Conservation (phyloP, 2,329 filamentous ascomycete genomes). For the Coniochaeta prunicola region DNA sequence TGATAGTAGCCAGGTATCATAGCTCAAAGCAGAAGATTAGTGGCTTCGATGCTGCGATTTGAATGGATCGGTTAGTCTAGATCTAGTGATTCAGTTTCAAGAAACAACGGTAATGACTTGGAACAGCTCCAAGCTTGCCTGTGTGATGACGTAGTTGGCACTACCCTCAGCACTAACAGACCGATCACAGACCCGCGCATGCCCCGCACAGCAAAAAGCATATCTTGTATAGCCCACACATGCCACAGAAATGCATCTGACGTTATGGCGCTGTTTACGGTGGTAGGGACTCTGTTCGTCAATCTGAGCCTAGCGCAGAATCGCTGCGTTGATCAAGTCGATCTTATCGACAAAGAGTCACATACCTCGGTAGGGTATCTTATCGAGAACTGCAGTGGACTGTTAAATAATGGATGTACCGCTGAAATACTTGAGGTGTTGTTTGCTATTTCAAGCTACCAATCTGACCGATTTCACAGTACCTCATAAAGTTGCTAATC, state of each 20-base stretch:
- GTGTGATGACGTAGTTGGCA: background rate
- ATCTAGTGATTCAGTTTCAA: background rate
- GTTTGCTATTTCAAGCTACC: background rate
- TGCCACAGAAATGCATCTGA: background rate
- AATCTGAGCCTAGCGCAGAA: background rate
- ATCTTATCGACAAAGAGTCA: background rate
- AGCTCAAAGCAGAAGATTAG: background rate
- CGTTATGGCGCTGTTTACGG: too few species aligned
- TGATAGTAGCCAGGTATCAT: background rate
- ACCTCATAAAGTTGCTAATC: background rate
- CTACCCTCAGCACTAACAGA: background rate
- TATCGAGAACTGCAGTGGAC: too few species aligned
- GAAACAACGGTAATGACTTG: background rate
- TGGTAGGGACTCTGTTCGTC: background rate
- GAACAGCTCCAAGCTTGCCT: background rate
- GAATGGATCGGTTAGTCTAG: background rate
- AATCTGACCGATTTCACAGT: background rate
- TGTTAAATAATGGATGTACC: too few species aligned
- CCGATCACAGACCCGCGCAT: background rate
- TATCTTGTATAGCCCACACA: background rate
- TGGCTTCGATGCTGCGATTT: background rate
- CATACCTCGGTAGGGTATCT: too few species aligned
- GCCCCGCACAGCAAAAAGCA: background rate
- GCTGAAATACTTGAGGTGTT: background rate
- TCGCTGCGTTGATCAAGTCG: background rate